These are phyloP conservation scores for Plectosphaerella sp. DNA, from an alignment of 2,329 filamentous ascomycete genomes.

Conservation along the genomic window DNA sequence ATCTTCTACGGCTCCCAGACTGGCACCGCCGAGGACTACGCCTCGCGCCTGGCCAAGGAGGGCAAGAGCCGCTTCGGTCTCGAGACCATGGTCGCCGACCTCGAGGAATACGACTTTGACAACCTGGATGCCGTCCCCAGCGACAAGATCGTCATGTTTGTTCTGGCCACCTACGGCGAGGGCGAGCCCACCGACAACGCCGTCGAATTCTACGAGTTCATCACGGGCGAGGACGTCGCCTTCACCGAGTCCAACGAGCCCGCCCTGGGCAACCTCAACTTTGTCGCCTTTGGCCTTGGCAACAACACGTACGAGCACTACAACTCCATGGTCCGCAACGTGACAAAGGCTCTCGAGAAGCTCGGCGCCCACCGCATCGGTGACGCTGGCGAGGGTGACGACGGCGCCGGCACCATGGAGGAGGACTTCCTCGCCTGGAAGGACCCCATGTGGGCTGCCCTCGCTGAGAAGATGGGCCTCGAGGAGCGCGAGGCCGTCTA, in stretches of 20 bases:
- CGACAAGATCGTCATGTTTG: conserved; percentile 91
- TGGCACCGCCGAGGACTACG: conserved; percentile 97
- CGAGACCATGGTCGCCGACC: conserved; percentile 96
- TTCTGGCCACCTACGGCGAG: conserved; percentile 95
- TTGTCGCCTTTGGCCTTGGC: conserved; percentile 90
- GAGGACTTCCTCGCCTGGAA: conserved; percentile 99
- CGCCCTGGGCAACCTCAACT: conserved; percentile 79
- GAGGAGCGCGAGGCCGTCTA: conserved; percentile 96
- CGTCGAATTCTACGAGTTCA: conserved; percentile 97
- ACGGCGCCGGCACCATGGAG: conserved; percentile 98
- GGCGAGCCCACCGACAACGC: conserved; percentile 98
- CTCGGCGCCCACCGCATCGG: conserved; percentile 83
- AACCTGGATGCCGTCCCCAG: conserved; percentile 84
- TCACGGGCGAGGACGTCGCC: conserved; percentile 72
- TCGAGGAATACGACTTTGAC: conserved; percentile 97
- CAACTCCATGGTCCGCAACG: conserved; percentile 95
- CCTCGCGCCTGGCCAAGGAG: conserved; percentile 92
- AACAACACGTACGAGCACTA: conserved; percentile 99
- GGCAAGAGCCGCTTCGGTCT: conserved; percentile 93
- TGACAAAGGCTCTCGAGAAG: conserved; percentile 75
- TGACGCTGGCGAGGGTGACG: conserved; percentile 88
- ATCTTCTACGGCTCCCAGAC: conserved; percentile 99
- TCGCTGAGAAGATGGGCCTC: conserved; percentile 77
- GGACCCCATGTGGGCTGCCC: conserved; percentile 93
- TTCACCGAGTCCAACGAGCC: conserved; percentile 75